These are phyloP conservation scores for Talaromyces rugulosus DNA, from an alignment of 2,329 filamentous ascomycete genomes.

Conservation along the genomic window DNA sequence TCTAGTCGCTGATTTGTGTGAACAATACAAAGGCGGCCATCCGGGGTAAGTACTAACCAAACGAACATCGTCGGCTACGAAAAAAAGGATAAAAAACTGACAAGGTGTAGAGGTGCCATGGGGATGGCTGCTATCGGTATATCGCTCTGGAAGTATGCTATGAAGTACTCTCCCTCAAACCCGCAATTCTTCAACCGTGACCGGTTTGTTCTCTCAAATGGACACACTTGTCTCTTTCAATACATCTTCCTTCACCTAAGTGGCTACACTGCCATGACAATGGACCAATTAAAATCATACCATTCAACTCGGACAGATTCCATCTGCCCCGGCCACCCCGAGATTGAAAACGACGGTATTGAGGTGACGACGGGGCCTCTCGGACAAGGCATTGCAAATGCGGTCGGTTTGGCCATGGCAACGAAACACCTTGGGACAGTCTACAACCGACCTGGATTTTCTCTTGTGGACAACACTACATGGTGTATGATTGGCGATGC, in stretches of 20 bases:
- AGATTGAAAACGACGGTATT: conserved; percentile 52
- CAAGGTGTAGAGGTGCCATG: conserved; percentile 46
- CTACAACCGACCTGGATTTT: conserved; percentile 48
- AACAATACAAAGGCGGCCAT: conserved; percentile 67
- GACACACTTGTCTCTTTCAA: conserved; percentile 53
- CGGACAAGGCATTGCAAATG: conserved; percentile 57
- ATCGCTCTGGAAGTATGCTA: conserved; percentile 59
- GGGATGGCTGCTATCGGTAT: conserved; percentile 55
- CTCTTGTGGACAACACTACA: conserved; percentile 47
- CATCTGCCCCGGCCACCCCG: conserved; percentile 49
- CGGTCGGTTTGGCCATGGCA: conserved; percentile 56
- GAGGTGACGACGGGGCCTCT: conserved; percentile 57
- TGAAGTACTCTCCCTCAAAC: conserved; percentile 56
- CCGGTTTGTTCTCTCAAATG: conserved; percentile 60
- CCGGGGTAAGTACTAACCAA: conserved; percentile 53
- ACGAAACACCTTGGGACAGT: conserved; percentile 50
- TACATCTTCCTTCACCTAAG: conserved; percentile 52
- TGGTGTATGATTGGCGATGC: conserved; percentile 58
- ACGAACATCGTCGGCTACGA: background rate
- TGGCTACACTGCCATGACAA: conserved; percentile 53
- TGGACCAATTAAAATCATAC: conserved; percentile 56
- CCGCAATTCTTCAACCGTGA: conserved; percentile 59
- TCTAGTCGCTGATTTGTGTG: conserved; percentile 64
- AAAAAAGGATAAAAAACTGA: background rate
- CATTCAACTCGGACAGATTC: conserved; percentile 46